phyloP scores from a whole-genome alignment of 139 green algal species.

The Auxenochlorella pyrenoidosa region DNA sequence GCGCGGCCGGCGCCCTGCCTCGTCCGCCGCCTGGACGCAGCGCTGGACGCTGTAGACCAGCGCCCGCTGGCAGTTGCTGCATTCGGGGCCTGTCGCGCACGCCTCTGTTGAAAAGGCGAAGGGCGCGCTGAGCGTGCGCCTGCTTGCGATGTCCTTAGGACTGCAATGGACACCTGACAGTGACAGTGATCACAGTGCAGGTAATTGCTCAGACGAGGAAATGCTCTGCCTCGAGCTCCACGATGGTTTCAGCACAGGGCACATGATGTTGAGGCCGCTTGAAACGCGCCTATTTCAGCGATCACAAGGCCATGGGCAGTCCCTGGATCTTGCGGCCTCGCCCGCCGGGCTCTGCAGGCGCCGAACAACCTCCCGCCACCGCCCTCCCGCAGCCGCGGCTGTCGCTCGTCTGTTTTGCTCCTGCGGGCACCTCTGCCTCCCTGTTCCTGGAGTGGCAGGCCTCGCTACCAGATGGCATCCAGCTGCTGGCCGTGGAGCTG shows the following conservation, averaged over 20 bases:
- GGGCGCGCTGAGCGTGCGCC: too few species aligned
- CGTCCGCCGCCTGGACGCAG: not conserved
- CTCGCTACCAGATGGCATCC: constrained; percentile 4
- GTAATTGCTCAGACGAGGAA: too few species aligned
- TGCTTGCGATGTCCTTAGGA: not conserved
- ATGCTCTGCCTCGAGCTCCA: not conserved
- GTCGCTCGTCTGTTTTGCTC: constrained; percentile 51
- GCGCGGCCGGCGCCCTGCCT: not conserved
- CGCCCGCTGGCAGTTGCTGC: not conserved
- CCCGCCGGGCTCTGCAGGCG: not conserved
- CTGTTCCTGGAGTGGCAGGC: constrained; percentile 53
- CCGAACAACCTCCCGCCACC: not conserved
- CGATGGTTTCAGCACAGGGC: not conserved
- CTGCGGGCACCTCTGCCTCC: constrained; percentile 61
- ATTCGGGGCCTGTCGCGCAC: not conserved
- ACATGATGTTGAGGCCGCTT: not conserved
- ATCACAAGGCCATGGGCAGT: too few species aligned
- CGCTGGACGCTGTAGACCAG: too few species aligned
- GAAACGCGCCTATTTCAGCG: too few species aligned
- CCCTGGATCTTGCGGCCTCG: not conserved
- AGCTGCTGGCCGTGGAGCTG: constrained; percentile 66
- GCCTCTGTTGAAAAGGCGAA: too few species aligned
- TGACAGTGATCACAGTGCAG: too few species aligned
- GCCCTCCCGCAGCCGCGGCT: not conserved
- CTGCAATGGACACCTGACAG: too few species aligned